Evolutionary conservation across 2,329 filamentous ascomycete species (phyloP), one percentile per base, ranked within the genome.

Genomic region (Monosporascus ibericus): DNA sequence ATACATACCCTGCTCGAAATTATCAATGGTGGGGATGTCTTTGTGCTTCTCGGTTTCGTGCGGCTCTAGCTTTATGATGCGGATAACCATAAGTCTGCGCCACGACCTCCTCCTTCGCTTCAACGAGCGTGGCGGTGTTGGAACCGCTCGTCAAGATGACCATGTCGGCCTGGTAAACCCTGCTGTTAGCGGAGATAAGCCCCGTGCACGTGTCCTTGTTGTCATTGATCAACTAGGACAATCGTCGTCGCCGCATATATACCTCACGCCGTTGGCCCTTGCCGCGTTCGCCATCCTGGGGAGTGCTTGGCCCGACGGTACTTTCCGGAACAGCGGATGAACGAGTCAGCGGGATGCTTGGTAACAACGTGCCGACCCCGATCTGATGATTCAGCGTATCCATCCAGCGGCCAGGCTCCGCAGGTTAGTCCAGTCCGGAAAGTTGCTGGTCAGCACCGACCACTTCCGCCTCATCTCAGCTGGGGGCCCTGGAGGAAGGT

Each of bases 71-170:
- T 77, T 72, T 57, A 88, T 75, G 65, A 87, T 88, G 14, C 77
- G 80, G 49, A 88, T 68, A 1, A 77, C 75, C 56, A 88, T 86
- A 2, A 2, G 82, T 85, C 0, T 83, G 85, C 1, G 85, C 81
- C 48, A 79, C 76, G 39, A 80, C 80, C 46, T 84, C 76, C n/a
- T n/a, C 83, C 40, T 78, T 76, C 0, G 87, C 72, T 61, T 87
- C 81, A 51, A 88, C 70, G 40, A 89, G 73, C 17, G 76, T 75
- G 0, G 79, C 74, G 9, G 82, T 83, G 80, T 84, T 87, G 22
- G 86, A 84, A 18, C 86, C 86, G 5, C 84, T 79, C 2, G 86
- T 83, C 4, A 89, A 72, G 44, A 89, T 72, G 27, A 83, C 79
- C 6, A 86, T 69, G 56, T 83, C 80, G 8, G 84, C 84, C 3